Conservation (phyloP, 2,329 filamentous ascomycete genomes). For the Alternaria incomplexa region DNA sequence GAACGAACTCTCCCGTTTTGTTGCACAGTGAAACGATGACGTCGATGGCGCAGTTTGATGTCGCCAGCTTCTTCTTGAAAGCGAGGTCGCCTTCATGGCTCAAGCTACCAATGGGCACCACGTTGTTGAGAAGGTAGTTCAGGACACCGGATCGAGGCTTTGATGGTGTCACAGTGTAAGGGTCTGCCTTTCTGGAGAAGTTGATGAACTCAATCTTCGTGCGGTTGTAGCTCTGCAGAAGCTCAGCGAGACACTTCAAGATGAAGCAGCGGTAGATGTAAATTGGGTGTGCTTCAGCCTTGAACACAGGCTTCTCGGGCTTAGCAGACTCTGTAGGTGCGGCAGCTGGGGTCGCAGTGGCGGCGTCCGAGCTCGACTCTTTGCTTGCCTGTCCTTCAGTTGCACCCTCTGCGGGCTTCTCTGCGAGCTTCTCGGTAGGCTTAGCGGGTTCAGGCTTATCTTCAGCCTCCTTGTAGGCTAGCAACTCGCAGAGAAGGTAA, state of each 20-base stretch:
- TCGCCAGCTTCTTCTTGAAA: slow-evolving; percentile 84
- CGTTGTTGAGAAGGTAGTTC: slow-evolving; percentile 87
- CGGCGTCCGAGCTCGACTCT: slow-evolving; percentile 9
- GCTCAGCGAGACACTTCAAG: slow-evolving; percentile 87
- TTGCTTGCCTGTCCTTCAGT: slow-evolving; percentile 22
- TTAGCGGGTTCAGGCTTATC: slow-evolving; percentile 70
- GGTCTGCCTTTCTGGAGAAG: slow-evolving; percentile 89
- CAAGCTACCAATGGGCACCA: slow-evolving; percentile 70
- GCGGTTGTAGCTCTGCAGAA: slow-evolving; percentile 89
- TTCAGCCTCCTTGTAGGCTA: slow-evolving; percentile 91
- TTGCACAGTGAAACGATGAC: slow-evolving; percentile 85
- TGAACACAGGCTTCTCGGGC: slow-evolving; percentile 76
- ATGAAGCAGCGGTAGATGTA: slow-evolving; percentile 97
- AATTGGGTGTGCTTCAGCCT: slow-evolving; percentile 89
- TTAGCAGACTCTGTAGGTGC: slow-evolving; percentile 45
- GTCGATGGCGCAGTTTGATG: slow-evolving; percentile 83
- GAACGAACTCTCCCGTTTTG: slow-evolving; percentile 80
- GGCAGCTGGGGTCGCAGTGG: slow-evolving; percentile 8
- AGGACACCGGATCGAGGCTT: slow-evolving; percentile 92
- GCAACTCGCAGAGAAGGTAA: slow-evolving; percentile 88
- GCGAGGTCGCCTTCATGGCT: slow-evolving; percentile 75
- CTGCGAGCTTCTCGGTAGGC: slow-evolving; percentile 44
- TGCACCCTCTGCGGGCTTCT: slow-evolving; percentile 52
- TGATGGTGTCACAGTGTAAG: slow-evolving; percentile 83
- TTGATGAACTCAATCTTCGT: slow-evolving; percentile 99